Conservation (phyloP, 345 rosid species). For the Linum lewisii region DNA sequence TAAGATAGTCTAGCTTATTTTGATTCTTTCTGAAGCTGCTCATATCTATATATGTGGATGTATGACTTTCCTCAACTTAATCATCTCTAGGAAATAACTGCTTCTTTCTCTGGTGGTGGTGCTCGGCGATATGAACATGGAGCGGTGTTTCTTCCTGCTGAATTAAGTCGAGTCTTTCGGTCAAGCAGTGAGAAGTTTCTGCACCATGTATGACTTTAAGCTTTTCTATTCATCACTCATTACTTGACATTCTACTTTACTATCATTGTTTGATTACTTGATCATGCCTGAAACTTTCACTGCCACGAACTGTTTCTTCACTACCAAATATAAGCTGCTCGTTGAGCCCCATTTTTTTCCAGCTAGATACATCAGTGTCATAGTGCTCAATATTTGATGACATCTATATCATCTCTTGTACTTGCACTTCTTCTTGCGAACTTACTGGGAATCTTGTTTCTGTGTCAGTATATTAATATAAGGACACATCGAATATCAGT, state of each 20-base stretch:
- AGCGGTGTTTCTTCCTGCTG: constrained; percentile 85
- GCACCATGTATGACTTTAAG: constrained; percentile 53
- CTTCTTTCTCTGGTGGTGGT: constrained; percentile 76
- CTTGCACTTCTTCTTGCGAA: constrained; percentile 8
- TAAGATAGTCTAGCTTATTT: constrained; percentile 19
- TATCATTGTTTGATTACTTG: background rate
- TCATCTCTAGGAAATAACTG: constrained; percentile 63
- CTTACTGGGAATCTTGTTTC: constrained; percentile 12
- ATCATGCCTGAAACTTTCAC: background rate
- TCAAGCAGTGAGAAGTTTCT: constrained; percentile 79
- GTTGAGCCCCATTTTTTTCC: background rate
- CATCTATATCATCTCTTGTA: background rate
- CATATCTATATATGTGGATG: background rate
- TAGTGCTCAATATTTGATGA: background rate
- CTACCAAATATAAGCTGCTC: background rate
- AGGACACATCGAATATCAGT: constrained; percentile 75
- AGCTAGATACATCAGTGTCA: background rate
- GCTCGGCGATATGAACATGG: constrained; percentile 50
- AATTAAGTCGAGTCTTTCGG: constrained; percentile 67
- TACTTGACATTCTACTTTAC: background rate
- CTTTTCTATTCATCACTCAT: background rate
- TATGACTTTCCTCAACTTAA: constrained; percentile 5
- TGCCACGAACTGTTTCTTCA: background rate
- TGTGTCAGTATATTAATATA: constrained; percentile 60
- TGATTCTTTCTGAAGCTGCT: background rate